Evolutionary conservation across 768 basidiomycete genomes (phyloP).

Genomic region (Favolaschia claudopus): DNA sequence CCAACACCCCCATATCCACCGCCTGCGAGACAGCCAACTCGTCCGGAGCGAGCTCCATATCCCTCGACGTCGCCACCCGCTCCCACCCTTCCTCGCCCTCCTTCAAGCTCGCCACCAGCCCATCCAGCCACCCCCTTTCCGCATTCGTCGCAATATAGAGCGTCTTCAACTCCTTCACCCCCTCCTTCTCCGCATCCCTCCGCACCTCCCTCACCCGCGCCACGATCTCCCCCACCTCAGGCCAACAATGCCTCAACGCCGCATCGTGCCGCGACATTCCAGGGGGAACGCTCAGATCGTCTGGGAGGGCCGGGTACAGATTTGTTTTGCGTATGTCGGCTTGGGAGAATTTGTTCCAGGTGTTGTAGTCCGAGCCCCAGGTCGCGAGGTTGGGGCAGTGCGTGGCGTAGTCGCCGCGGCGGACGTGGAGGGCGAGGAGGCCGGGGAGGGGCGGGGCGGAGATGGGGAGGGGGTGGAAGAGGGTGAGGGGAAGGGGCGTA

Average conservation of each 20-base stretch:
- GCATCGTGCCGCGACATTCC: constrained; percentile 31
- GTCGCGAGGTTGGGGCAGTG: constrained; percentile 51
- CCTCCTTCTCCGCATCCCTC: background rate
- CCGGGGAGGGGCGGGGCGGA: constrained; percentile 37
- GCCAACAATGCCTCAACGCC: constrained; percentile 50
- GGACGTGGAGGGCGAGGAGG: constrained; percentile 56
- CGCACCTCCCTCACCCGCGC: constrained; percentile 43
- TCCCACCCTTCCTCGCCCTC: constrained; percentile 48
- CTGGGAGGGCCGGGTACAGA: constrained; percentile 44
- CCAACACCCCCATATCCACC: constrained; percentile 58
- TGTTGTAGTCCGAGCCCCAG: constrained; percentile 44
- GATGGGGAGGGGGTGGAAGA: constrained; percentile 2
- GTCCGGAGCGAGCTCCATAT: constrained; percentile 48
- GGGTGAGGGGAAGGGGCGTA: background rate
- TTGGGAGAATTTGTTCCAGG: constrained; percentile 49
- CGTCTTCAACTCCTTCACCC: constrained; percentile 33
- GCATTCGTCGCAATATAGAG: constrained; percentile 61
- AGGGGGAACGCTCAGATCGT: constrained; percentile 28
- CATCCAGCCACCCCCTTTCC: constrained; percentile 43
- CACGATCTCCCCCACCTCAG: constrained; percentile 49
- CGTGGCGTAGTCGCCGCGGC: constrained; percentile 53
- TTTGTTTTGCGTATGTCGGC: constrained; percentile 32
- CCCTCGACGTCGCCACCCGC: constrained; percentile 45
- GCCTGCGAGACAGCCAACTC: constrained; percentile 53
- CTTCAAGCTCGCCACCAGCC: constrained; percentile 44